Conservation (phyloP, 805 yeast species). For the Debaryomyces prosopidis region DNA sequence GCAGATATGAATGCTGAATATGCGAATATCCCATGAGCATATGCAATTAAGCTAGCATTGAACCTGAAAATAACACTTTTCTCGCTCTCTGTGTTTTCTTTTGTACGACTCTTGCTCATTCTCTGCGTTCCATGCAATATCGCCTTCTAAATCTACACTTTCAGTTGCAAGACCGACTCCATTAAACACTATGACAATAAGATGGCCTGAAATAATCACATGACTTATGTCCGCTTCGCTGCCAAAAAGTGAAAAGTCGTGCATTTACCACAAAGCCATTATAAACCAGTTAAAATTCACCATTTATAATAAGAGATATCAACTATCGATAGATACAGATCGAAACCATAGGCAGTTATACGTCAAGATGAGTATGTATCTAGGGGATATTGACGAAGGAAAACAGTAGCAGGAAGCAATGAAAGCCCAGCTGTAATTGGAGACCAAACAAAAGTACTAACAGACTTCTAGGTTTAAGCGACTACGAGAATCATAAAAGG, state of each 20-base stretch:
- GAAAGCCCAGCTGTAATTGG: background rate
- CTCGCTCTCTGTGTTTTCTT: background rate
- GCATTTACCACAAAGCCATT: background rate
- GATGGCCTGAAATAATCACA: background rate
- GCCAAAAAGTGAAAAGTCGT: conserved; percentile 1
- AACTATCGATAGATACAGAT: background rate
- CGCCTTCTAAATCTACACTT: background rate
- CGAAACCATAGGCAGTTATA: background rate
- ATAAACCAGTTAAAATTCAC: conserved; percentile 10
- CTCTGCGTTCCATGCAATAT: background rate
- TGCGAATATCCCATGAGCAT: conserved; percentile 73
- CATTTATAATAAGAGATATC: conserved; percentile 4
- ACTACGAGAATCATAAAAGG: conserved; percentile 46
- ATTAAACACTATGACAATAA: too few species aligned
- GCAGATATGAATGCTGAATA: conserved; percentile 75
- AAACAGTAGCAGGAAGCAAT: background rate
- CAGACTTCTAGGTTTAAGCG: conserved; percentile 21
- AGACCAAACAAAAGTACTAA: conserved; percentile 6
- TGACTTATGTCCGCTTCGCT: background rate
- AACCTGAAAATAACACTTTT: conserved; percentile 25
- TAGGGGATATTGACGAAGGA: background rate
- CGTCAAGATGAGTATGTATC: conserved; percentile 18
- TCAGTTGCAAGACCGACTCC: too few species aligned
- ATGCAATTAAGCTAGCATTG: conserved; percentile 68
- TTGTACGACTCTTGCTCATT: background rate